These are phyloP conservation scores for Cladobotryum mycophilum DNA, from an alignment of 2,329 filamentous ascomycete genomes.

Conservation along the genomic window DNA sequence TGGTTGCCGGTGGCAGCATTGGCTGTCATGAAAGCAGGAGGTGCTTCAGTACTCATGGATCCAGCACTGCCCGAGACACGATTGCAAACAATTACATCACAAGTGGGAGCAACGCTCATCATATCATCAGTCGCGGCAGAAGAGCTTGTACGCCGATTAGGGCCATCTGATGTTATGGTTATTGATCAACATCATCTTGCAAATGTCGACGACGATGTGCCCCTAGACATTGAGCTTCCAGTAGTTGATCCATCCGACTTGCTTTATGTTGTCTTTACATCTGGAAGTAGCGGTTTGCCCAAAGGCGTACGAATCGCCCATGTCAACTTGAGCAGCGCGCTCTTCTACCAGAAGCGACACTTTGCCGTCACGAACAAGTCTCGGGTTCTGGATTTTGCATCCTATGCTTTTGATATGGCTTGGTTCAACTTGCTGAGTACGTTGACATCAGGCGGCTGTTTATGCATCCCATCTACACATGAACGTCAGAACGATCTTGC, in stretches of 20 bases:
- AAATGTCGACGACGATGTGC: too few species aligned
- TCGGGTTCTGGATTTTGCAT: conserved; percentile 19
- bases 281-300: conserved; percentile 15
- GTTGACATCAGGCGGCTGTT: conserved; percentile 13
- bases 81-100: too few species aligned
- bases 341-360: conserved; percentile 12
- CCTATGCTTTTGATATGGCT: conserved; percentile 18
- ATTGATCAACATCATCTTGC: too few species aligned
- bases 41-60: too few species aligned
- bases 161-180: too few species aligned
- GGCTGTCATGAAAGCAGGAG: too few species aligned
- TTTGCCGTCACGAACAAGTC: conserved; percentile 13
- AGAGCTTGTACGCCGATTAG: too few species aligned
- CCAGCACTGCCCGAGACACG: too few species aligned
- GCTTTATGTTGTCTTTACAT: conserved; percentile 18
- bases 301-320: conserved; percentile 20
- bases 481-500: conserved; percentile 4
- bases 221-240: too few species aligned
- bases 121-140: too few species aligned
- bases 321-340: conserved; percentile 12
- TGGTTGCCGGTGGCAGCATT: too few species aligned
- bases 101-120: too few species aligned
- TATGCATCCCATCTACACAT: conserved; percentile 16
- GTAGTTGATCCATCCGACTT: not conserved
- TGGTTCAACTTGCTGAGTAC: conserved; percentile 17